Percentiles rank a stretch among this genome's conserved stretches.
These are phyloP conservation scores for Entomortierella beljakovae DNA, from an alignment of 192 early-diverging fungal species.

Conservation along the genomic window DNA sequence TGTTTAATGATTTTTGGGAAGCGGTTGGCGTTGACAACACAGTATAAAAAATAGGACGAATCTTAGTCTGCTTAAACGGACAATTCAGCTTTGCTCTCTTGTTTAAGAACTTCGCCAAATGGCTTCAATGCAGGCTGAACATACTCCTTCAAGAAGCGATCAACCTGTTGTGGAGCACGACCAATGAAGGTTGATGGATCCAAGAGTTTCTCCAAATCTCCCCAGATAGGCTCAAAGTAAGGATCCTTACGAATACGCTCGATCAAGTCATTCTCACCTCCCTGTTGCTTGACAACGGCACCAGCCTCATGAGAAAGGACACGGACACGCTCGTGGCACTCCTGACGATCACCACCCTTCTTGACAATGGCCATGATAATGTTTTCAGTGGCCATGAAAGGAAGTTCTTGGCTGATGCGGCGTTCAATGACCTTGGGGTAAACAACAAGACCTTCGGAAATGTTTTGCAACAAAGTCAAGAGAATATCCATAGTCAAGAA, in stretches of 20 bases:
- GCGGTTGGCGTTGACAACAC: neutral
- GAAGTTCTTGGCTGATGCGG: slow-evolving; percentile 93
- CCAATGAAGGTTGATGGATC: slow-evolving; percentile 95
- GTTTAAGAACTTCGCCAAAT: slow-evolving; percentile 71
- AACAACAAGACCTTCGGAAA: slow-evolving; percentile 96
- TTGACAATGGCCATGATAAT: slow-evolving; percentile 99
- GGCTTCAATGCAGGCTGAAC: slow-evolving; percentile 87
- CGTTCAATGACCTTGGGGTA: slow-evolving; percentile 95
- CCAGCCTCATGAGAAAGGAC: slow-evolving; percentile 96
- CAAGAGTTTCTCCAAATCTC: slow-evolving; percentile 79
- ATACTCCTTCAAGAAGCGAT: slow-evolving; percentile 81
- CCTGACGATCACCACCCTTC: slow-evolving; percentile 94
- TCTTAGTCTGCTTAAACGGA: slow-evolving; percentile 69
- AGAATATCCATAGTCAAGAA: slow-evolving; percentile 98
- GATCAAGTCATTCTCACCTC: slow-evolving; percentile 95
- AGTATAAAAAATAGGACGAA: neutral
- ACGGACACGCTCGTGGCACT: slow-evolving; percentile 97
- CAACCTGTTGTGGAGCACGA: slow-evolving; percentile 94
- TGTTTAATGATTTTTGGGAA: too few species aligned
- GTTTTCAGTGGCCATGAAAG: slow-evolving; percentile 99
- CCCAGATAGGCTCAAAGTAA: slow-evolving; percentile 92
- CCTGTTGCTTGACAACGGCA: slow-evolving; percentile 89
- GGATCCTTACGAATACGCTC: slow-evolving; percentile 81
- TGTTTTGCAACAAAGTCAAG: slow-evolving; percentile 95
- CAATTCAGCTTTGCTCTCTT: slow-evolving; percentile 74